These are phyloP conservation scores for Pugionium dolabratum DNA, from an alignment of 345 rosid species.

Conservation along the genomic window DNA sequence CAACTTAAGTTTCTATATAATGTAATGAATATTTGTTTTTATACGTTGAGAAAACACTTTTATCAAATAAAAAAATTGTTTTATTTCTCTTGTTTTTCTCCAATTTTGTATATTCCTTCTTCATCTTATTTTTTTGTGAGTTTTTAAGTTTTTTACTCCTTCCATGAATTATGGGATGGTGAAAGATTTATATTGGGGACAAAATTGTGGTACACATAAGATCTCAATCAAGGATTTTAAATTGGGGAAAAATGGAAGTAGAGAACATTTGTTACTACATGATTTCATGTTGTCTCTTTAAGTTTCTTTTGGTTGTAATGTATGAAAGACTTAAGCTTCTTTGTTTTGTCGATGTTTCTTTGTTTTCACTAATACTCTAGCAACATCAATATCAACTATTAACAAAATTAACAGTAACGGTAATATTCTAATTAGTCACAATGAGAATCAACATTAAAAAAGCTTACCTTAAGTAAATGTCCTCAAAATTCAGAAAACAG, in stretches of 20 bases:
- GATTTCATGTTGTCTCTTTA: slow-evolving; percentile 8
- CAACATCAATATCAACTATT: not conserved
- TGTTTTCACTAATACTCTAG: not conserved
- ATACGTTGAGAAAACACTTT: too few species aligned
- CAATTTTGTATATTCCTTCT: too few species aligned
- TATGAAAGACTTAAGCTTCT: slow-evolving; percentile 16
- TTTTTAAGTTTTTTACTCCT: too few species aligned
- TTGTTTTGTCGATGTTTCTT: not conserved
- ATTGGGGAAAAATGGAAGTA: slow-evolving; percentile 8
- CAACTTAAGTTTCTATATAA: too few species aligned
- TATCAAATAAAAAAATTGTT: too few species aligned
- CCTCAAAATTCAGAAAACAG: slow-evolving; percentile 11
- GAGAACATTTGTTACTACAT: not conserved
- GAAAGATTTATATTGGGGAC: slow-evolving; percentile 66
- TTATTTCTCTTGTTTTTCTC: too few species aligned
- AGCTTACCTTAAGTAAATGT: slow-evolving; percentile 32
- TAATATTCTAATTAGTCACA: slow-evolving; percentile 11
- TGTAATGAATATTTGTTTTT: too few species aligned
- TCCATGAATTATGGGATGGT: slow-evolving; percentile 55
- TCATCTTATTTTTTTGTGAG: too few species aligned
- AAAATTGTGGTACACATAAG: not conserved
- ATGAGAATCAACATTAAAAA: slow-evolving; percentile 21
- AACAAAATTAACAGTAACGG: slow-evolving; percentile 19
- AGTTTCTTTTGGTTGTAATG: slow-evolving; percentile 3
- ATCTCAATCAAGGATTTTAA: slow-evolving; percentile 23